Percentiles rank a stretch among this genome's conserved stretches.
These are phyloP conservation scores for Nannochloropsis salina DNA, from an alignment of 108 stramenopile genomes.

Conservation along the genomic window DNA sequence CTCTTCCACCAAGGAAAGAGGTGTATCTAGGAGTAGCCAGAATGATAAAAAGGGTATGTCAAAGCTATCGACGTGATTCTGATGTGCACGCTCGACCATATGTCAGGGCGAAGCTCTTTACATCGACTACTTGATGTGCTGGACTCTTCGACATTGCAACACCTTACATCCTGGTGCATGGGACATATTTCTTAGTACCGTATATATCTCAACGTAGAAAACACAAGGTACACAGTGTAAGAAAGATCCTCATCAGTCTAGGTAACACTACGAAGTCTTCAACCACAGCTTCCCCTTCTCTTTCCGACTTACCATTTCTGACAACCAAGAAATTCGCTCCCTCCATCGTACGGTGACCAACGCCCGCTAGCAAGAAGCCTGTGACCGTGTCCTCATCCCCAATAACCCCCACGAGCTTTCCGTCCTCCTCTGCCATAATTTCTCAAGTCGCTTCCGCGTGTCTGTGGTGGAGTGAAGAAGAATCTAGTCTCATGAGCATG, in stretches of 20 bases:
- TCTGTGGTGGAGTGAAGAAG: background rate
- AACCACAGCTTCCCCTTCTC: background rate
- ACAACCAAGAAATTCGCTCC: slow-evolving; percentile 40
- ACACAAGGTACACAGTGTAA: no score
- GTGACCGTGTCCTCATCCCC: slow-evolving; percentile 42
- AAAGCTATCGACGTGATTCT: no score
- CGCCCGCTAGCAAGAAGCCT: slow-evolving; percentile 32
- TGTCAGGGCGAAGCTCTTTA: no score
- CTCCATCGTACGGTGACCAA: slow-evolving; percentile 32
- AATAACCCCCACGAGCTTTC: slow-evolving; percentile 37
- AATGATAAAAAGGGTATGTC: background rate
- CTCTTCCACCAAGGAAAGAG: slow-evolving; percentile 23
- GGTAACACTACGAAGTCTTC: no score
- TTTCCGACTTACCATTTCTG: background rate
- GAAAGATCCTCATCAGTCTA: no score
- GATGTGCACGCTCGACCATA: no score
- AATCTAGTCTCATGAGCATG: no score
- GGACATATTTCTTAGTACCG: no score
- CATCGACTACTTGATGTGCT: no score
- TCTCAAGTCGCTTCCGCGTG: background rate
- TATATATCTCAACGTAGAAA: no score
- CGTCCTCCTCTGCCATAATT: slow-evolving; percentile 25
- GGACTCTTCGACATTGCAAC: no score
- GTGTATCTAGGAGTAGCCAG: slow-evolving; percentile 26
- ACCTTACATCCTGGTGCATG: no score